These are phyloP conservation scores for Tylopilus rubrobrunneus DNA, from an alignment of 768 basidiomycete genomes.

Conservation along the genomic window DNA sequence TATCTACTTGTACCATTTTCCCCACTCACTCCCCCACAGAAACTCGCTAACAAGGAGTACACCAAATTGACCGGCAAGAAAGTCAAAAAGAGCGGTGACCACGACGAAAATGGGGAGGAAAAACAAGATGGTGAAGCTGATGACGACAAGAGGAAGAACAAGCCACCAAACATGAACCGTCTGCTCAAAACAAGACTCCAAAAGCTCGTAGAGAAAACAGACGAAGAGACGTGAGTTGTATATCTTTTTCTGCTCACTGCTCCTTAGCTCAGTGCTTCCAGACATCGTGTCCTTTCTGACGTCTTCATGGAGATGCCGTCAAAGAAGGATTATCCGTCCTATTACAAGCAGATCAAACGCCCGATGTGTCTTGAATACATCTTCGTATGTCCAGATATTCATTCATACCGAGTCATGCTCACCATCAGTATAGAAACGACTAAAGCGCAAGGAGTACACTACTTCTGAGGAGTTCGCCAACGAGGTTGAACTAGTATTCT, in stretches of 20 bases:
- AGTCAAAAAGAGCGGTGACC: constrained; percentile 36
- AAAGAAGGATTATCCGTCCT: constrained; percentile 72
- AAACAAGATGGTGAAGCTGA: constrained; percentile 41
- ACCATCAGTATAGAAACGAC: constrained; percentile 54
- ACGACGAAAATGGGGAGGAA: constrained; percentile 38
- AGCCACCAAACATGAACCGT: constrained; percentile 59
- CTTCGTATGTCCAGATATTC: constrained; percentile 48
- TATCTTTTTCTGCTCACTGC: constrained; percentile 1
- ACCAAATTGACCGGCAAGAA: constrained; percentile 41
- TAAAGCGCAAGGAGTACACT: constrained; percentile 77
- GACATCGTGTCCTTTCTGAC: constrained; percentile 62
- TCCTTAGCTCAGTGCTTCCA: constrained; percentile 24
- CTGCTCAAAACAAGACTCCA: constrained; percentile 66
- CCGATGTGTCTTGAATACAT: constrained; percentile 78
- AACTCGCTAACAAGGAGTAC: constrained; percentile 46
- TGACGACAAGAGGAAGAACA: constrained; percentile 46
- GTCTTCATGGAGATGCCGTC: constrained; percentile 86
- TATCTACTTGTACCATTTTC: background rate
- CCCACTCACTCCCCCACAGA: constrained; percentile 31
- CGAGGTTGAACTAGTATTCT: constrained; percentile 88
- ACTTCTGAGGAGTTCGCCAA: constrained; percentile 68
- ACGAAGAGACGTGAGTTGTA: constrained; percentile 53
- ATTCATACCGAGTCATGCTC: background rate
- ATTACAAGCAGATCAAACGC: constrained; percentile 75
- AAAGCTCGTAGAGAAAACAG: constrained; percentile 70